These are phyloP conservation scores for Nidula microcarpa DNA, from an alignment of 768 basidiomycete species.

Conservation along the genomic window DNA sequence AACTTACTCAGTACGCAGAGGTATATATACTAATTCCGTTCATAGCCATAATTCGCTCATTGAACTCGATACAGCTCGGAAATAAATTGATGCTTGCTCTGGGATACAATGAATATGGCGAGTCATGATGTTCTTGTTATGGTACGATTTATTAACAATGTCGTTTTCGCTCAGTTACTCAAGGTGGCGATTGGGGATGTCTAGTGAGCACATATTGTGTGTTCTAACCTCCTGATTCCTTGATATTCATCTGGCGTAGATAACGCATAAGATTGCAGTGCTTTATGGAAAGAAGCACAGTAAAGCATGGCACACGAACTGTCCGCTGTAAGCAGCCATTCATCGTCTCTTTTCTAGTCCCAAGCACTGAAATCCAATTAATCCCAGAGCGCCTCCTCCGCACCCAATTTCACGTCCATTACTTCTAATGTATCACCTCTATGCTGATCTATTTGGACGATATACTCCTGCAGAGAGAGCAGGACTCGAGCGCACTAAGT, in stretches of 20 bases:
- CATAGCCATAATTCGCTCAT: no score
- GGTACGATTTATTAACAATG: not conserved
- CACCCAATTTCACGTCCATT: slow-evolving; percentile 19
- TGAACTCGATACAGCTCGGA: slow-evolving; percentile 7
- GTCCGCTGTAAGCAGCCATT: slow-evolving; percentile 29
- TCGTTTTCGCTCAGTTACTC: not conserved
- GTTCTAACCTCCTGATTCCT: not conserved
- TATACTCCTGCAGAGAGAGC: slow-evolving; percentile 28
- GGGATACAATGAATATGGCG: slow-evolving; percentile 50
- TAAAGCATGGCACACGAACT: slow-evolving; percentile 54
- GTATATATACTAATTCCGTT: slow-evolving; percentile 12
- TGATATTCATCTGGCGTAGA: slow-evolving; percentile 7
- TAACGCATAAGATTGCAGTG: slow-evolving; percentile 20
- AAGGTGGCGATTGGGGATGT: not conserved
- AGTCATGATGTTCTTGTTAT: not conserved
- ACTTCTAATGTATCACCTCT: not conserved
- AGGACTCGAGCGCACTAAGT: slow-evolving; percentile 21
- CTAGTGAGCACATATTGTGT: no score
- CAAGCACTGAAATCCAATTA: slow-evolving; percentile 4
- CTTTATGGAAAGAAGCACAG: slow-evolving; percentile 27
- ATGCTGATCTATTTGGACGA: slow-evolving; percentile 16
- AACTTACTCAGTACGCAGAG: slow-evolving; percentile 17
- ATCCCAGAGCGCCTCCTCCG: slow-evolving; percentile 15
- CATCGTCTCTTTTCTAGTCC: not conserved
- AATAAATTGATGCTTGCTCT: slow-evolving; percentile 48